Evolutionary conservation across 176 grass and related monocot genomes (phyloP).

Genomic region (Raddia guianensis): DNA sequence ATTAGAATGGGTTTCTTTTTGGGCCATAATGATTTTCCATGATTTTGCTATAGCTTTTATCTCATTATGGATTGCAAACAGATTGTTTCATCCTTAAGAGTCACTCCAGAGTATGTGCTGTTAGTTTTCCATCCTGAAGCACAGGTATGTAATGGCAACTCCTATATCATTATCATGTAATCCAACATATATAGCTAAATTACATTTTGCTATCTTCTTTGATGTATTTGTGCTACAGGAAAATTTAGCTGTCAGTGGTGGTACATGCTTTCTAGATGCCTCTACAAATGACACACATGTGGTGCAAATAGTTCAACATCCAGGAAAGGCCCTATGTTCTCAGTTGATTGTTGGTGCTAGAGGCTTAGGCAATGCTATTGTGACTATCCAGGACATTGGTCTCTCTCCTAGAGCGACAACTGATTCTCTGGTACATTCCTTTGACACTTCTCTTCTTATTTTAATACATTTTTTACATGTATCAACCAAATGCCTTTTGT

Average conservation of each 20-base stretch:
- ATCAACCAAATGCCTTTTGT: slow-evolving; percentile 30
- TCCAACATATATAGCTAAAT: background rate
- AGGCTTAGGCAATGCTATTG: slow-evolving; percentile 68
- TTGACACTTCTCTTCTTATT: slow-evolving; percentile 10
- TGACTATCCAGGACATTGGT: slow-evolving; percentile 84
- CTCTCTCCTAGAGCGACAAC: slow-evolving; percentile 75
- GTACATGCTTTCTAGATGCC: slow-evolving; percentile 91
- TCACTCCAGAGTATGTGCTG: slow-evolving; percentile 69
- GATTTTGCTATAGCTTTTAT: slow-evolving; percentile 28
- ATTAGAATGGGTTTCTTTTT: slow-evolving; percentile 40
- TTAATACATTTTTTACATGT: slow-evolving; percentile 28
- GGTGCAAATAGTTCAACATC: slow-evolving; percentile 65
- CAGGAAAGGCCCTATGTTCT: slow-evolving; percentile 67
- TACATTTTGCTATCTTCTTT: slow-evolving; percentile 35
- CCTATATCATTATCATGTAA: slow-evolving; percentile 36
- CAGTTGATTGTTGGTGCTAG: slow-evolving; percentile 75
- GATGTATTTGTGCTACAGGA: slow-evolving; percentile 60
- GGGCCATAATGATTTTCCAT: slow-evolving; percentile 5
- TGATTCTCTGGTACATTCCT: slow-evolving; percentile 65
- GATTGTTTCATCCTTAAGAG: slow-evolving; percentile 87
- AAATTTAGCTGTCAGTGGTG: slow-evolving; percentile 80
- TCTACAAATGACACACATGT: slow-evolving; percentile 84
- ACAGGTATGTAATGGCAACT: slow-evolving; percentile 59
- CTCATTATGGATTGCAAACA: slow-evolving; percentile 44
- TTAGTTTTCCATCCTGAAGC: slow-evolving; percentile 83